Base-by-base conservation (phyloP, 2,329 filamentous ascomycete species). In the Aureobasidium sp. region DNA sequence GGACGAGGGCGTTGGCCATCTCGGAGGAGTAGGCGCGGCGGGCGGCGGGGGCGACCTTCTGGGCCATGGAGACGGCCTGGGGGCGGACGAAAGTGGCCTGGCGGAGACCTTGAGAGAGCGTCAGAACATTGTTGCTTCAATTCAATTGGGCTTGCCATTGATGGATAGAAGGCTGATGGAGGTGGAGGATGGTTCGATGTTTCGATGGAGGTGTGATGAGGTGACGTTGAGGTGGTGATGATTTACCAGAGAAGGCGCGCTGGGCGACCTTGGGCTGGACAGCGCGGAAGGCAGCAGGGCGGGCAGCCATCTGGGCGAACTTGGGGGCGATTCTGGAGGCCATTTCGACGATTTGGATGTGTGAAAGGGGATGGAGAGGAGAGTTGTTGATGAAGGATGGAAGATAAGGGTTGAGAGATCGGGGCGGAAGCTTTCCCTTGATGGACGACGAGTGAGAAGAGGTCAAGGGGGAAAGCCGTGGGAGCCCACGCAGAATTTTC, bases 1-100 rank as follows among this genome's bases (percentile, higher is more conserved):
- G 88, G 78, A 92, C 89, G 83, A 92, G 87, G 79, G 89, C 89
- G 78, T 88, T 84, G 81, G 89, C 88, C 79, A 92, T 89, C 86
- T 92, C 89, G 75, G 89, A 91, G 75, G 87, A 90, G 87, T 91
- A 92, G 77, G 86, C 84, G 76, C 88, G 88, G 66, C 68, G 71
- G 57, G 65, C 62, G 78, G 84, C 85, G 76, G 83, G 80, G 47
- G 58, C 52, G 75, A 80, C 75, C 68, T 76, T 72, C 77, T 82
- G 78, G 70, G 72, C 72, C 78, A 82, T 79, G 79, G 88, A 78
- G 80, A 87, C 82, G 73, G 82, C 81, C 80, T 86, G 83, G 80
- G 87, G 81, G 82, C 87, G 86, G 81, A 89, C 83, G 75, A 86
- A 83, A 74, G 80, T 82, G 76, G 80, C 70, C 66, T 70, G 70